Conservation (phyloP, 2,329 filamentous ascomycete genomes). For the Trichoderma asperellum region DNA sequence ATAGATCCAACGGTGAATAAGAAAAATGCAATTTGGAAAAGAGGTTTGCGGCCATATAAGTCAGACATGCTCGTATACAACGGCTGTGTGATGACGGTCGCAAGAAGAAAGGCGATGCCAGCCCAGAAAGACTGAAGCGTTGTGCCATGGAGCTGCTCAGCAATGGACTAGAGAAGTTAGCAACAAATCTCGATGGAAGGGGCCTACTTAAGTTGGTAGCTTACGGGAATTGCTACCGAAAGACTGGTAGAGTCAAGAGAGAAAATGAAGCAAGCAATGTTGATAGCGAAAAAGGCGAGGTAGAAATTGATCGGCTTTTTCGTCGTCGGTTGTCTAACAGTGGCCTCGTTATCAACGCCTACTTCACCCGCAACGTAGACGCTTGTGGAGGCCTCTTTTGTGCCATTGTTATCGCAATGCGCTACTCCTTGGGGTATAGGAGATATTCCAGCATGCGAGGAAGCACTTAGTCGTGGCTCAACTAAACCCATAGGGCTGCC, state of each 20-base stretch:
- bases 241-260: neutral
- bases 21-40: constrained; percentile 37
- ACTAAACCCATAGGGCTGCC: neutral
- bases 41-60: constrained; percentile 42
- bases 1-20: constrained; percentile 49
- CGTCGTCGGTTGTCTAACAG: neutral
- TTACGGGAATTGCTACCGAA: neutral
- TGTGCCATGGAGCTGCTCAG: constrained; percentile 54
- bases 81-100: constrained; percentile 63
- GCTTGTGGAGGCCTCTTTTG: neutral
- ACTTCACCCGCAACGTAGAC: neutral
- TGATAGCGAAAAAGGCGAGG: neutral
- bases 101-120: constrained; percentile 70
- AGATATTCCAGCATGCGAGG: neutral
- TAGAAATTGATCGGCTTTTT: neutral
- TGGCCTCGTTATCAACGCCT: neutral
- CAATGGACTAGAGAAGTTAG: constrained; percentile 43
- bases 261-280: neutral
- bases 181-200: neutral
- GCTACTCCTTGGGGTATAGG: neutral
- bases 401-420: neutral
- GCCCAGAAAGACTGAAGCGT: constrained; percentile 71
- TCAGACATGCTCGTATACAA: constrained; percentile 42
- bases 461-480: neutral
- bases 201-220: neutral